Base-by-base conservation (phyloP, 495 filamentous ascomycete genomes). In the Podospora sp. region DNA sequence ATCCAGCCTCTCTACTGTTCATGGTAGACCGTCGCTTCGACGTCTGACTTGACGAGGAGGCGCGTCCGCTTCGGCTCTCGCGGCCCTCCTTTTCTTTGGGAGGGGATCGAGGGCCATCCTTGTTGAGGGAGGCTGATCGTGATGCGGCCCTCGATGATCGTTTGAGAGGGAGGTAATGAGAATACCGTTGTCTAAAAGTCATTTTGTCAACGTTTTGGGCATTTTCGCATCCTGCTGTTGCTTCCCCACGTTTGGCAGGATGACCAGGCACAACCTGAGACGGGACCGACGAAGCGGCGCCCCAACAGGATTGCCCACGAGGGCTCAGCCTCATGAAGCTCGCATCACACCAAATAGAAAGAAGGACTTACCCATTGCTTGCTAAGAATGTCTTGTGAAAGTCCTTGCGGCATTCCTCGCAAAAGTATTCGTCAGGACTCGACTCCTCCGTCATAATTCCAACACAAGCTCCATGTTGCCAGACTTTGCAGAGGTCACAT, bases 391-490 rank as follows among this genome's bases (percentile, higher is more conserved):
- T 88, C 71, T 86, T 92, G 82, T 99, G 95, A 61, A 97, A 84
- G 73, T 97, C 94, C 76, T 91, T 90, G 69, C 91, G 89, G 77
- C 95, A 99, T 78, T 91, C 84, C 81, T 99, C 95, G 78, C 95
- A 99, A 75, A 92, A 98, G 82, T 99, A 99, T 80, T 97, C 92
- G 55, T 98, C 94, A 35, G 94, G 96, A 74, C 90, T 94, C 76
- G 89, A 88, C 62, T 91, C 89, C 76, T 94, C 92, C 68, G 96
- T 92, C 84, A 93, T 93, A 70, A 99, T 97, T 46, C 95, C 95
- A 60, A 99, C 96, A 79, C 95, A 99, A 65, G 92, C 93, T 74
- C 95, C 96, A 73, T 99, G 95, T 74, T 99, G 95, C 95, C 95
- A 99, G 63, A 97, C 95, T 76, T 97, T 96, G 80, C 95, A 99